Base-by-base conservation (phyloP, 139 green algal species). In the Pseudopediastrum boryanum region DNA sequence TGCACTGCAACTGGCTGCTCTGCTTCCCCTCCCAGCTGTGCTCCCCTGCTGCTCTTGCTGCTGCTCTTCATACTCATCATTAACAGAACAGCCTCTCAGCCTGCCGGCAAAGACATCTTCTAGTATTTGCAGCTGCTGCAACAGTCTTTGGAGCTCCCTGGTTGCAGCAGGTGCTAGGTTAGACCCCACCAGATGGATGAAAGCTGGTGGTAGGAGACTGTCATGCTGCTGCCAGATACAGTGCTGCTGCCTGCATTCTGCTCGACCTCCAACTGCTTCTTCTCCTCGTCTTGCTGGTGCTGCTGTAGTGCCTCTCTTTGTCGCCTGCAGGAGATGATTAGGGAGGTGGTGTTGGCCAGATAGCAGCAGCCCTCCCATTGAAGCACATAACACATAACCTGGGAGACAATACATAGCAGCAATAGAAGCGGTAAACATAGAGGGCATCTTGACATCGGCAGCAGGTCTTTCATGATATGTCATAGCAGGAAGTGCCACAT, bases 321-420 rank as follows among this genome's bases (percentile, higher is more conserved):
- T n/a, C n/a, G n/a, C n/a, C n/a, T n/a, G n/a, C n/a, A n/a, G n/a
- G n/a, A n/a, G n/a, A n/a, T n/a, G n/a, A n/a, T n/a, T n/a, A n/a
- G n/a, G n/a, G n/a, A n/a, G n/a, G n/a, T n/a, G n/a, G n/a, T 25
- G 7, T 82, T 75, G 36, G 85, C 67, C 48, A 91, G 13, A 29
- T 88, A 84, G 52, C 63, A 66, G 80, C 85, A 91, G 48, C 81
- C 83, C n/a, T 83, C 63, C 27, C 87, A 43, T 19, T 52, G 65
- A 21, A 91, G 51, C 3, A 72, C 31, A 25, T n/a, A n/a, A n/a
- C n/a, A n/a, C n/a, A n/a, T 33, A 64, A 13, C 80, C 83, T 90
- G 66, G 16, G 29, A 29, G 13, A 16, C 16, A 46, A 43, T 35
- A 21, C 4, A 42, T 27, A 2, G 52, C 12, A 21, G 62, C 46